A percentile compares a stretch with the other conserved stretches of the same genome.
phyloP scores from a whole-genome alignment of 352 stramenopile genomes.

The Phytopythium boreale region DNA sequence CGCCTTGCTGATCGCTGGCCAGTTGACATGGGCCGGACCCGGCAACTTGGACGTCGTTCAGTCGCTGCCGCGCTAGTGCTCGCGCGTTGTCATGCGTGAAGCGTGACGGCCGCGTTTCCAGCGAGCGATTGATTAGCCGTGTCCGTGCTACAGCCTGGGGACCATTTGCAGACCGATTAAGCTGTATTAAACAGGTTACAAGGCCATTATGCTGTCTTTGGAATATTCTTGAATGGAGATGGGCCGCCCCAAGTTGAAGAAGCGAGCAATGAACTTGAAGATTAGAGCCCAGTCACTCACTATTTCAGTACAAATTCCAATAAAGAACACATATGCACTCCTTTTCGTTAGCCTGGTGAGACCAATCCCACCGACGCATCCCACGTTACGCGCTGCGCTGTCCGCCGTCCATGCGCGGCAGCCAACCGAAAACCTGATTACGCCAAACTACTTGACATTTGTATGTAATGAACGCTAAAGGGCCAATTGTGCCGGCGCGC shows the following conservation, averaged over 20 bases:
- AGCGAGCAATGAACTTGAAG: background rate
- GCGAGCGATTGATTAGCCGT: background rate
- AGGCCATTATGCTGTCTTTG: background rate
- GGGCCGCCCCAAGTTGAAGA: background rate
- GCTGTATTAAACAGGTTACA: background rate
- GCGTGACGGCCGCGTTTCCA: background rate
- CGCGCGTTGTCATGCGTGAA: too few relatives aligned
- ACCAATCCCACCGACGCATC: background rate
- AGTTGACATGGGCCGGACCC: too few relatives aligned
- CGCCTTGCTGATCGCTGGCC: too few relatives aligned
- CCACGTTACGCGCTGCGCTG: background rate
- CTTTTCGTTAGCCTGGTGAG: background rate
- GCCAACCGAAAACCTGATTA: slow-evolving; percentile 1
- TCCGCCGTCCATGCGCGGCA: background rate
- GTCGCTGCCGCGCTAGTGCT: background rate
- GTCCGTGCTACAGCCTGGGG: too few relatives aligned
- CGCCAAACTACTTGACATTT: background rate
- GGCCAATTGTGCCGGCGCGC: background rate
- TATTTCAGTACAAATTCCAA: background rate
- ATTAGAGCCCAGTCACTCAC: background rate
- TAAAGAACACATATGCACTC: background rate
- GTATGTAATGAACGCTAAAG: background rate
- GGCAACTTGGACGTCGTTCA: too few relatives aligned
- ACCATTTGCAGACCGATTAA: too few relatives aligned
- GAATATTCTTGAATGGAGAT: background rate